Percentiles rank a stretch among this genome's conserved stretches.
phyloP scores from a whole-genome alignment of 1,139 yeast species.

The Saccharomyces hybrid region DNA sequence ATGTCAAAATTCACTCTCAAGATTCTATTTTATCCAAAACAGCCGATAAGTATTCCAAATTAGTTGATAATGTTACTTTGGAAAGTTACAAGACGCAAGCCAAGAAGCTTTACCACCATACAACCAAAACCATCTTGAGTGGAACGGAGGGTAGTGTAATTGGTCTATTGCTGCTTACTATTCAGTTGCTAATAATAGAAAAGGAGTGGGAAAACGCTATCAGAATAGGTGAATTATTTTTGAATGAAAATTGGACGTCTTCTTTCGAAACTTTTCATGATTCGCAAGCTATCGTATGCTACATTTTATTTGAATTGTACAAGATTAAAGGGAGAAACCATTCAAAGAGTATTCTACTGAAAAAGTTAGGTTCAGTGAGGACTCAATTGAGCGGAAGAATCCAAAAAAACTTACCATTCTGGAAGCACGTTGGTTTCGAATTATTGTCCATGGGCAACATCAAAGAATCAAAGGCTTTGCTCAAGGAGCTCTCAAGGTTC shows the following conservation, averaged over 20 bases:
- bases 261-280: constrained; percentile 2
- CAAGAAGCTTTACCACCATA: constrained; percentile 21
- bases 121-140: constrained; percentile 12
- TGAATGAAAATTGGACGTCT: constrained; percentile 12
- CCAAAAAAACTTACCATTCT: constrained; percentile 29
- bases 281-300: constrained; percentile 13
- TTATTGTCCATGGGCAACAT: constrained; percentile 33
- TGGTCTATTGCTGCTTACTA: constrained; percentile 21
- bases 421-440: constrained; percentile 45
- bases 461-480: constrained; percentile 27
- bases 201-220: constrained; percentile 28
- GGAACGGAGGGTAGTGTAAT: constrained; percentile 17
- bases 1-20: constrained; percentile 13
- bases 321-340: constrained; percentile 16
- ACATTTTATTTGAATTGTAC: constrained; percentile 24
- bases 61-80: constrained; percentile 22
- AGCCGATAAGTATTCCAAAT: constrained; percentile 18
- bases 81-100: constrained; percentile 30
- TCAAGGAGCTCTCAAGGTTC: constrained; percentile 10
- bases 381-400: not conserved
- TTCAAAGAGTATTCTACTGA: constrained; percentile 16
- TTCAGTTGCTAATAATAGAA: constrained; percentile 25
- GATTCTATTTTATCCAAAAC: constrained; percentile 17
- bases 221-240: constrained; percentile 20
- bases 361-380: constrained; percentile 8